phyloP scores from a whole-genome alignment of 352 stramenopile species.

The Phytophthora pinifolia region DNA sequence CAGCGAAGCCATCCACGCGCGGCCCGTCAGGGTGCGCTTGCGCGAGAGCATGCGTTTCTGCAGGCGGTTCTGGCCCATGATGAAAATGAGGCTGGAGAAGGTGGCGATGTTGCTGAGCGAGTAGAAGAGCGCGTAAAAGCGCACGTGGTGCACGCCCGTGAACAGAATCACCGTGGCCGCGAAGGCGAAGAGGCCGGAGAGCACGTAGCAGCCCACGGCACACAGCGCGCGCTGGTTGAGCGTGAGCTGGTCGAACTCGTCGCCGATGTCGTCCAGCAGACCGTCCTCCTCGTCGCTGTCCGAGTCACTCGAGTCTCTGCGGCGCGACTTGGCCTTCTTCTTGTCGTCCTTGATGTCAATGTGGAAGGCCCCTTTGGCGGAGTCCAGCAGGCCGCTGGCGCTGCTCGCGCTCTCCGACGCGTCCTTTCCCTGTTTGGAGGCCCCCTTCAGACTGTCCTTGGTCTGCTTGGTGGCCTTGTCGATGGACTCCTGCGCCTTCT shows the following conservation, averaged over 20 bases:
- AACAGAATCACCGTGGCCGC: conserved; percentile 37
- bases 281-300: conserved; percentile 43
- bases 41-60: conserved; percentile 43
- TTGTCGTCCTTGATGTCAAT: conserved; percentile 39
- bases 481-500: conserved; percentile 31
- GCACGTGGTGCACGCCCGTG: conserved; percentile 42
- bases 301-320: conserved; percentile 37
- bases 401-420: conserved; percentile 23
- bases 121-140: conserved; percentile 46
- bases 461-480: conserved; percentile 26
- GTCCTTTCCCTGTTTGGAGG: conserved; percentile 26
- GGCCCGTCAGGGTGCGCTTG: conserved; percentile 33
- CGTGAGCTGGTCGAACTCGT: conserved; percentile 41
- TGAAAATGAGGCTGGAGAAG: conserved; percentile 47
- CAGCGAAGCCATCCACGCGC: conserved; percentile 46
- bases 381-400: conserved; percentile 21
- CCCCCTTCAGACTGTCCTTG: conserved; percentile 27
- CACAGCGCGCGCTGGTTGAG: conserved; percentile 41
- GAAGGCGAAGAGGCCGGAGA: conserved; percentile 38
- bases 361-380: conserved; percentile 34
- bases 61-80: conserved; percentile 40
- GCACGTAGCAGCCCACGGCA: conserved; percentile 38
- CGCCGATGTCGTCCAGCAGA: conserved; percentile 37
- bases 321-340: conserved; percentile 28
- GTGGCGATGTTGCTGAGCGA: conserved; percentile 45